Conservation (phyloP, 257 asterid species). For the Solanum stenotomum region DNA sequence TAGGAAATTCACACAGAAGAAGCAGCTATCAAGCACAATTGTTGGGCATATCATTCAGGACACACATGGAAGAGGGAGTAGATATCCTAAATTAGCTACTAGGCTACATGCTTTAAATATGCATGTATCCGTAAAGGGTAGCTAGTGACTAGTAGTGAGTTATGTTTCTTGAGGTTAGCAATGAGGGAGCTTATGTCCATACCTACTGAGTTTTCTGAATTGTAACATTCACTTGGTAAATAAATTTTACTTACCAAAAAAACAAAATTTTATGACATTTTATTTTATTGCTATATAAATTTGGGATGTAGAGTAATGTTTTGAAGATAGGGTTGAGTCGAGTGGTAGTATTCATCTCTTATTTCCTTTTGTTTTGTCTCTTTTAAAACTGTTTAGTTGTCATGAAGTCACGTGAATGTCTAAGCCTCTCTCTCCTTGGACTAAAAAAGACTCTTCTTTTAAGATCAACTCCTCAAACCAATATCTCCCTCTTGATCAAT, state of each 20-base stretch:
- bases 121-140: background rate
- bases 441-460: background rate
- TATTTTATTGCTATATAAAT: background rate
- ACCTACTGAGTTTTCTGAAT: background rate
- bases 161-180: background rate
- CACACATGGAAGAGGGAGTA: background rate
- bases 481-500: background rate
- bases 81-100: background rate
- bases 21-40: background rate
- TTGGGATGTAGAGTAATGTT: background rate
- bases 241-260: background rate
- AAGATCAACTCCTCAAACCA: background rate
- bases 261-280: background rate
- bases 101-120: background rate
- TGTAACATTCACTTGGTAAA: background rate
- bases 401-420: slow-evolving; percentile 60
- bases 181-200: background rate
- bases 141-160: background rate
- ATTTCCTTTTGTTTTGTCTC: slow-evolving; percentile 44
- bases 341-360: slow-evolving; percentile 32
- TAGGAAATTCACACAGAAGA: background rate
- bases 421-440: background rate
- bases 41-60: background rate
- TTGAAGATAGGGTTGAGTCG: slow-evolving; percentile 49
- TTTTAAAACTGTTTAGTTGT: slow-evolving; percentile 33